These are phyloP conservation scores for Xylariaceae sp. DNA, from an alignment of 2,329 filamentous ascomycete genomes.

Conservation along the genomic window DNA sequence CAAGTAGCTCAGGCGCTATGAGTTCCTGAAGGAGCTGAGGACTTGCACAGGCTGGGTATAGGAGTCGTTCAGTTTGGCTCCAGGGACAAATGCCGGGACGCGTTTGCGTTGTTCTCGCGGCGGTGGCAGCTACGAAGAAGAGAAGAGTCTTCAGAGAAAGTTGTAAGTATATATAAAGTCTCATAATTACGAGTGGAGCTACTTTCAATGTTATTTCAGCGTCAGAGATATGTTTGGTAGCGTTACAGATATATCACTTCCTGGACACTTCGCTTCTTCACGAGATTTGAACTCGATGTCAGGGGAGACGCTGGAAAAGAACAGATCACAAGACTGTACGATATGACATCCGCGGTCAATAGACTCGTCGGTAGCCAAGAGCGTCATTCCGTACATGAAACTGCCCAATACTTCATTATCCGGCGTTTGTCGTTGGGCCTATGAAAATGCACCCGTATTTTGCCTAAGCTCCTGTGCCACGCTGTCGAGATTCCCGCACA, in stretches of 20 bases:
- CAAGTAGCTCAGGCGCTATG: background rate
- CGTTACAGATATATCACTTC: too few species aligned
- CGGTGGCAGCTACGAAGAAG: conserved; percentile 2
- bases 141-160: background rate
- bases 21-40: conserved; percentile 6
- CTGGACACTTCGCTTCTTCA: too few species aligned
- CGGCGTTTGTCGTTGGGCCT: background rate
- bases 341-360: background rate
- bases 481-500: too few species aligned
- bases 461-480: conserved; percentile 13
- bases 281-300: too few species aligned
- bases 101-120: background rate
- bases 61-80: conserved; percentile 13
- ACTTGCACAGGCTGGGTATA: conserved; percentile 15
- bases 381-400: too few species aligned
- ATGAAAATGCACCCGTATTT: conserved; percentile 6
- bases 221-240: too few species aligned
- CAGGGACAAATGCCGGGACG: conserved; percentile 16
- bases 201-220: too few species aligned
- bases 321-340: background rate
- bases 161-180: background rate
- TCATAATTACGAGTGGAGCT: background rate
- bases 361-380: too few species aligned
- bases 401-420: background rate
- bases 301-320: too few species aligned